Conservation (phyloP, 805 yeast species). For the Starmerella cellae region DNA sequence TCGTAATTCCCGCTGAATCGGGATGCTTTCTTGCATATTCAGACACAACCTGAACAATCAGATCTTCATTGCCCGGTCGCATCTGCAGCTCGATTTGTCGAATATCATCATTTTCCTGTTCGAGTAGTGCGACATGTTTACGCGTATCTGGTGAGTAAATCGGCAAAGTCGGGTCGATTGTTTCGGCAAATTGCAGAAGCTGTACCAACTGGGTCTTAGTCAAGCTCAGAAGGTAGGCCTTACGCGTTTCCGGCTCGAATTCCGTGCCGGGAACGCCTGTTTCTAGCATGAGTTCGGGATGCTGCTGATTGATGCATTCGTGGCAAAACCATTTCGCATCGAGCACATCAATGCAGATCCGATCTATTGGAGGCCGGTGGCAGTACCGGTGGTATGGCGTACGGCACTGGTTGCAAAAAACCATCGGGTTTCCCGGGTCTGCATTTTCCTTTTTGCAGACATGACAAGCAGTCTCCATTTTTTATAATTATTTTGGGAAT, state of each 20-base stretch:
- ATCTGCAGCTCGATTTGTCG: slow-evolving; percentile 17
- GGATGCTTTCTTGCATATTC: slow-evolving; percentile 22
- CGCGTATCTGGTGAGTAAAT: slow-evolving; percentile 30
- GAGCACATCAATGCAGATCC: slow-evolving; percentile 30
- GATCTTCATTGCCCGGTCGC: slow-evolving; percentile 26
- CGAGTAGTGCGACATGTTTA: slow-evolving; percentile 25
- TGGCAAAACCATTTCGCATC: slow-evolving; percentile 33
- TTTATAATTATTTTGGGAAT: no score
- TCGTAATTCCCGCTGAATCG: slow-evolving; percentile 19
- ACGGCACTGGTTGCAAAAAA: slow-evolving; percentile 32
- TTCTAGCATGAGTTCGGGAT: slow-evolving; percentile 27
- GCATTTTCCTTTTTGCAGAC: slow-evolving; percentile 30
- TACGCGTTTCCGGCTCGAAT: slow-evolving; percentile 27
- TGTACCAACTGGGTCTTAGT: slow-evolving; percentile 32
- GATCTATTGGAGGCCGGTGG: slow-evolving; percentile 31
- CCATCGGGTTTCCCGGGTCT: slow-evolving; percentile 28
- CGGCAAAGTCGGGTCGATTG: slow-evolving; percentile 28
- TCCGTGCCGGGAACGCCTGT: slow-evolving; percentile 29
- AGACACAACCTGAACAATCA: slow-evolving; percentile 25
- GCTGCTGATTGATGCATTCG: slow-evolving; percentile 29
- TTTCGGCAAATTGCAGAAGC: slow-evolving; percentile 29
- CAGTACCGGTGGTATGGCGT: slow-evolving; percentile 32
- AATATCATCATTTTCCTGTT: slow-evolving; percentile 23
- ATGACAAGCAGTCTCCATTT: slow-evolving; percentile 27
- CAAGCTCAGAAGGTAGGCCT: slow-evolving; percentile 29